phyloP scores from a whole-genome alignment of 306 rosid species.

The Casuarina equisetifolia region DNA sequence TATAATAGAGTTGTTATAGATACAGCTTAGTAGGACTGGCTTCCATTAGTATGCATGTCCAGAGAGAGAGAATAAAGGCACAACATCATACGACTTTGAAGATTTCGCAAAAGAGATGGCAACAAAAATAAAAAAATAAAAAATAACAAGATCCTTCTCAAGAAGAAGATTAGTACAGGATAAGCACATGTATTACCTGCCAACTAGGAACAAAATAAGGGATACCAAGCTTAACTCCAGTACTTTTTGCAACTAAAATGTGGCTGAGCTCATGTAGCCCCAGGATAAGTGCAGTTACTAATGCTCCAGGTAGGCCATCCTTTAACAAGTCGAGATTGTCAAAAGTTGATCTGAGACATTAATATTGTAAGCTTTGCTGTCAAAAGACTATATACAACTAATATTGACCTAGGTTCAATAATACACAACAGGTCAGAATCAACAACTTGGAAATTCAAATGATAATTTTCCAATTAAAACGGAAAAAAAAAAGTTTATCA shows the following conservation, averaged over 20 bases:
- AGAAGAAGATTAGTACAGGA: conserved; percentile 18
- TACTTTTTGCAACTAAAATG: conserved; percentile 57
- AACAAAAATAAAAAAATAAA: conserved; percentile 8
- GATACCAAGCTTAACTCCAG: conserved; percentile 82
- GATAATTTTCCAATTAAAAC: conserved; percentile 19
- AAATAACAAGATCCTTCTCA: conserved; percentile 3
- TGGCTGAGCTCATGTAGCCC: conserved; percentile 85
- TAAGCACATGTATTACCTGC: conserved; percentile 64
- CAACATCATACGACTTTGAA: not conserved
- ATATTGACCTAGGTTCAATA: not conserved
- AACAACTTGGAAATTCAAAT: conserved; percentile 7
- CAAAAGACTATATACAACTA: conserved; percentile 23
- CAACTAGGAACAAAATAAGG: conserved; percentile 97
- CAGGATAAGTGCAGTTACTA: conserved; percentile 71
- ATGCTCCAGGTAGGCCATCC: conserved; percentile 91
- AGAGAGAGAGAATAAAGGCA: not conserved
- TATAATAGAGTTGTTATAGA: not conserved
- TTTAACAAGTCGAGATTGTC: conserved; percentile 81
- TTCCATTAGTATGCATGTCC: not conserved
- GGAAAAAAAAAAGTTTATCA: conserved; percentile 12
- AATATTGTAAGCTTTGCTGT: conserved; percentile 32
- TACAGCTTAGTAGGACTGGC: not conserved
- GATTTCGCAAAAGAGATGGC: not conserved
- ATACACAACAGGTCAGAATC: not conserved
- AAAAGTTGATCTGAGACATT: conserved; percentile 75